Conservation (phyloP, 768 basidiomycete species). For the Calocybe cyanea region DNA sequence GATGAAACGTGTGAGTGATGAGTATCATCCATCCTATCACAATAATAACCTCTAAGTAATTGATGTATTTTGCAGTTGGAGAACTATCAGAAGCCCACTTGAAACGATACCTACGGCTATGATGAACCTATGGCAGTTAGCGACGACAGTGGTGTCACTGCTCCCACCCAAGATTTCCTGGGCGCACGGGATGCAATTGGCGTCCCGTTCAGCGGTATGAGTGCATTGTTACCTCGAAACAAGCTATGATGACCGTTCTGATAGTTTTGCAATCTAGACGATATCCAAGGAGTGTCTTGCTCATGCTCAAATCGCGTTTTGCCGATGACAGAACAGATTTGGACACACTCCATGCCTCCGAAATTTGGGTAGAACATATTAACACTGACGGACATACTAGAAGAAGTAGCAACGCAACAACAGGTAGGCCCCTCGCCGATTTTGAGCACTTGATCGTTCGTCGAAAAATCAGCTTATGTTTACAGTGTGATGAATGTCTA, state of each 20-base stretch:
- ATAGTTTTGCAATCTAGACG: constrained; percentile 39
- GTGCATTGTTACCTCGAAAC: background rate
- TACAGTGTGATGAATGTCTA: constrained; percentile 71
- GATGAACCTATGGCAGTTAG: constrained; percentile 73
- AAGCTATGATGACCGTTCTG: background rate
- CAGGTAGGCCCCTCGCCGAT: constrained; percentile 35
- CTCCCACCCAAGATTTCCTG: constrained; percentile 67
- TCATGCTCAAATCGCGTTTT: background rate
- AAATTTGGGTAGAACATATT: constrained; percentile 78
- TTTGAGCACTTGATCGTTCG: background rate
- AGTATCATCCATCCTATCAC: background rate
- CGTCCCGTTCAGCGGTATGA: constrained; percentile 61
- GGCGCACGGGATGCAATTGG: constrained; percentile 58
- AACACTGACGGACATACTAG: constrained; percentile 72
- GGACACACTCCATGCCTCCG: constrained; percentile 55
- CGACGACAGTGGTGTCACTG: constrained; percentile 61
- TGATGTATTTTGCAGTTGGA: constrained; percentile 42
- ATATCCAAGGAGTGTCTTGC: constrained; percentile 45
- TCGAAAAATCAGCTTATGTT: constrained; percentile 46
- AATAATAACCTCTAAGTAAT: too few species aligned
- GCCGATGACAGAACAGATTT: constrained; percentile 37
- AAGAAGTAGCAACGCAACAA: constrained; percentile 67
- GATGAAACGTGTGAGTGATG: constrained; percentile 56
- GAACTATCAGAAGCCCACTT: constrained; percentile 72
- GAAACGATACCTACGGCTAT: constrained; percentile 67